Percentiles rank a stretch among this genome's conserved stretches.
Evolutionary conservation across 768 basidiomycete genomes (phyloP).

Genomic region (Holtermannia corniformis): DNA sequence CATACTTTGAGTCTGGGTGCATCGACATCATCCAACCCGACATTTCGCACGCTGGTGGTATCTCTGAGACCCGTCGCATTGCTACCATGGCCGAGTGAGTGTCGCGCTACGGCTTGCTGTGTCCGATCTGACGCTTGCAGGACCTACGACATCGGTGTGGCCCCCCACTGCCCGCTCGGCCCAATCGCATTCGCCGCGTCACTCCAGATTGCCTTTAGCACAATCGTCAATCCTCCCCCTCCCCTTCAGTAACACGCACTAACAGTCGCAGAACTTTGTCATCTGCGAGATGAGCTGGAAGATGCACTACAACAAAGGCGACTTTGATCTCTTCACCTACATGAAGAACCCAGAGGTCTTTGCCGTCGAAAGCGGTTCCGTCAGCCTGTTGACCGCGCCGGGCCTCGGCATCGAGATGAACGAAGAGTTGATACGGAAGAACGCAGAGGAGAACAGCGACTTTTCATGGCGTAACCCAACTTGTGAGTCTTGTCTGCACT

Average conservation of each 20-base stretch:
- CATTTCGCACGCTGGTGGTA: conserved; percentile 48
- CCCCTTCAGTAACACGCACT: too few relatives aligned
- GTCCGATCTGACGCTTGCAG: neutral
- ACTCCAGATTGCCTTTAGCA: conserved; percentile 54
- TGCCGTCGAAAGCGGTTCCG: conserved; percentile 49
- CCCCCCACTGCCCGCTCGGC: conserved; percentile 61
- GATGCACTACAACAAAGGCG: conserved; percentile 56
- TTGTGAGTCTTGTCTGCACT: conserved; percentile 3
- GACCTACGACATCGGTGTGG: conserved; percentile 57
- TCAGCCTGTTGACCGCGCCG: conserved; percentile 48
- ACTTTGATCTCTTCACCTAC: conserved; percentile 54
- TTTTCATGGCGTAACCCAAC: conserved; percentile 50
- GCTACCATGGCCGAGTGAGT: conserved; percentile 49
- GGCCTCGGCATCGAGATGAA: conserved; percentile 58
- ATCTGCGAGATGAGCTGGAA: conserved; percentile 38
- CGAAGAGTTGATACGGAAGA: conserved; percentile 49
- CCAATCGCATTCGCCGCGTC: conserved; percentile 63
- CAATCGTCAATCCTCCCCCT: too few relatives aligned
- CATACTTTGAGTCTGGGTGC: conserved; percentile 54
- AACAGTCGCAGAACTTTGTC: too few relatives aligned
- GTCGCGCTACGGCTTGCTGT: too few relatives aligned
- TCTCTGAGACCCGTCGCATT: conserved; percentile 53
- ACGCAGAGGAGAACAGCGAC: conserved; percentile 39
- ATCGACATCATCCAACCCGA: conserved; percentile 65
- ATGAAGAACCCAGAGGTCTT: conserved; percentile 48